Evolutionary conservation across 305 asterid genomes (phyloP).

Genomic region (Plantago coronopus): DNA sequence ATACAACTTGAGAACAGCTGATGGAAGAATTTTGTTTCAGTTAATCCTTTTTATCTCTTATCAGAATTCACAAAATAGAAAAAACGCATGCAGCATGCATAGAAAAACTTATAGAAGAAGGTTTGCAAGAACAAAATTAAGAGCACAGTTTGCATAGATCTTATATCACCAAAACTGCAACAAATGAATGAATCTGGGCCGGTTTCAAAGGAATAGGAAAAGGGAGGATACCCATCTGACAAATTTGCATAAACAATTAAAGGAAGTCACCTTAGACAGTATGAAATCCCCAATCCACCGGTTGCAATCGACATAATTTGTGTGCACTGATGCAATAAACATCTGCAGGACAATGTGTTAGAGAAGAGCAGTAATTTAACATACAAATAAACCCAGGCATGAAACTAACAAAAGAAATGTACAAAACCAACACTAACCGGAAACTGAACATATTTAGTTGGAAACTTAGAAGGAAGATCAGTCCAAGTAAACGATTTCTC

Average conservation of each 20-base stretch:
- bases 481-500: constrained; percentile 98
- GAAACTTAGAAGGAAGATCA: constrained; percentile 93
- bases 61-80: no score
- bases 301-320: constrained; percentile 90
- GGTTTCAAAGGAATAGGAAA: no score
- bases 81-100: no score
- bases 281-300: constrained; percentile 94
- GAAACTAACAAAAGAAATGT: constrained; percentile 16
- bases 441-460: constrained; percentile 91
- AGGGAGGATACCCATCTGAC: background rate
- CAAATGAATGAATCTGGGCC: no score
- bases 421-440: constrained; percentile 55
- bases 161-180: no score
- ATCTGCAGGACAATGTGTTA: constrained; percentile 37
- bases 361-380: constrained; percentile 16
- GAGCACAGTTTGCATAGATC: no score
- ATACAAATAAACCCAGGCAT: constrained; percentile 7
- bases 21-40: background rate
- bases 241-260: constrained; percentile 1
- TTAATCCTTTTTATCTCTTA: no score
- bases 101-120: no score
- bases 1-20: constrained; percentile 1
- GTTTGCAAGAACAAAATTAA: no score
- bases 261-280: constrained; percentile 67
- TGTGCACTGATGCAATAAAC: constrained; percentile 85